phyloP scores from a whole-genome alignment of 2,329 filamentous ascomycete genomes.

The Colletotrichum musicola region DNA sequence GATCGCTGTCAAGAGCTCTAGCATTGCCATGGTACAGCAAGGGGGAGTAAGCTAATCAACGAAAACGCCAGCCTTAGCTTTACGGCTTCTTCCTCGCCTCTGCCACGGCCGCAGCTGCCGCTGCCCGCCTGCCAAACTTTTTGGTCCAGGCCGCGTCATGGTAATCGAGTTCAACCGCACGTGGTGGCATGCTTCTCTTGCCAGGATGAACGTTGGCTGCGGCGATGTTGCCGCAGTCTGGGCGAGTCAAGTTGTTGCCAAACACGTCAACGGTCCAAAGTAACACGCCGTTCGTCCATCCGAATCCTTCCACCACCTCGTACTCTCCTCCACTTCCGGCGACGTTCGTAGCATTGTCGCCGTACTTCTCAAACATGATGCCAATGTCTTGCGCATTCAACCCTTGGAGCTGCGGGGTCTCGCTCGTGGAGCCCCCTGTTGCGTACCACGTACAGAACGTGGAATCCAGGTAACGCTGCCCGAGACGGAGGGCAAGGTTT shows the following conservation, averaged over 20 bases:
- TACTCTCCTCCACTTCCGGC: conserved; percentile 77
- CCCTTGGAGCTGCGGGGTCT: conserved; percentile 63
- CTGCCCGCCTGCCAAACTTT: conserved; percentile 54
- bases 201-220: conserved; percentile 51
- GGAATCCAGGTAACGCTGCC: conserved; percentile 75
- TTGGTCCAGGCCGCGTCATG: conserved; percentile 62
- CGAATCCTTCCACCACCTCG: conserved; percentile 77
- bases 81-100: conserved; percentile 17
- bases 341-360: conserved; percentile 69
- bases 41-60: not conserved
- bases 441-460: conserved; percentile 79
- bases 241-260: conserved; percentile 64
- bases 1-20: too few relatives aligned
- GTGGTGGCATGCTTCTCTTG: conserved; percentile 46
- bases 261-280: conserved; percentile 76
- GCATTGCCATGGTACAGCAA: not conserved
- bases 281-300: conserved; percentile 77
- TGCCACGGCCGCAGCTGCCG: not conserved
- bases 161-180: conserved; percentile 61
- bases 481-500: conserved; percentile 68
- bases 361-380: conserved; percentile 80
- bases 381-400: conserved; percentile 59
- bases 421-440: conserved; percentile 71
- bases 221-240: conserved; percentile 66
- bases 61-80: not conserved